Evolutionary conservation across 352 stramenopile species (phyloP).

Genomic region (Bremia lactucae): DNA sequence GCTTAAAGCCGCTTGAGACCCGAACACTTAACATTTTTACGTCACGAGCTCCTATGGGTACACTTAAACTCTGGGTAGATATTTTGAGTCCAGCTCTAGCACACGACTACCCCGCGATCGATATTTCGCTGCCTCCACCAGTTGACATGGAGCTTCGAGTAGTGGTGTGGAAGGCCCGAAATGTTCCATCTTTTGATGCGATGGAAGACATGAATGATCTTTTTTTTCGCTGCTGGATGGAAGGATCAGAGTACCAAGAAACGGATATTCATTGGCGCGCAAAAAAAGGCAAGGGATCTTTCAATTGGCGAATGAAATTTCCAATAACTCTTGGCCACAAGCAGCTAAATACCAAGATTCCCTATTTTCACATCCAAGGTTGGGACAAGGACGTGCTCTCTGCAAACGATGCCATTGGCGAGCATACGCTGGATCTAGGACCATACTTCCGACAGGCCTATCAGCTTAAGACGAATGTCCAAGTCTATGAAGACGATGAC

Average conservation of each 20-base stretch:
- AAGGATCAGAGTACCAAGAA: conserved; percentile 67
- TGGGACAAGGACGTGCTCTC: conserved; percentile 92
- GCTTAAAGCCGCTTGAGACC: conserved; percentile 66
- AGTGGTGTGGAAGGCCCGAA: conserved; percentile 87
- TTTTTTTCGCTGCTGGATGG: conserved; percentile 87
- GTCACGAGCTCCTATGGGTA: conserved; percentile 74
- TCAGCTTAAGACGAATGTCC: conserved; percentile 60
- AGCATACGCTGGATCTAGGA: conserved; percentile 74
- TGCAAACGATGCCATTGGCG: conserved; percentile 86
- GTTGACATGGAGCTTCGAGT: conserved; percentile 88
- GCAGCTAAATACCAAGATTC: conserved; percentile 82
- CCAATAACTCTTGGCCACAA: conserved; percentile 80
- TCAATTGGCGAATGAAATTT: conserved; percentile 94
- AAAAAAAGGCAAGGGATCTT: conserved; percentile 89
- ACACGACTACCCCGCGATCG: conserved; percentile 65
- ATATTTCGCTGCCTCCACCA: conserved; percentile 76
- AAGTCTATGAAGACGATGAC: conserved; percentile 79
- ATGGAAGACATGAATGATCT: conserved; percentile 89
- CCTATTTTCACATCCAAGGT: conserved; percentile 89
- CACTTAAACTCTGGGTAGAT: conserved; percentile 85
- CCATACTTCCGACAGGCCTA: conserved; percentile 67
- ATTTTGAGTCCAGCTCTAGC: conserved; percentile 77
- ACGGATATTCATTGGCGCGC: conserved; percentile 92
- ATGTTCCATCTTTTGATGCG: conserved; percentile 79
- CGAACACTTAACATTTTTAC: conserved; percentile 82